Conservation (phyloP, 805 yeast species). For the Suhomyces canberraensis region DNA sequence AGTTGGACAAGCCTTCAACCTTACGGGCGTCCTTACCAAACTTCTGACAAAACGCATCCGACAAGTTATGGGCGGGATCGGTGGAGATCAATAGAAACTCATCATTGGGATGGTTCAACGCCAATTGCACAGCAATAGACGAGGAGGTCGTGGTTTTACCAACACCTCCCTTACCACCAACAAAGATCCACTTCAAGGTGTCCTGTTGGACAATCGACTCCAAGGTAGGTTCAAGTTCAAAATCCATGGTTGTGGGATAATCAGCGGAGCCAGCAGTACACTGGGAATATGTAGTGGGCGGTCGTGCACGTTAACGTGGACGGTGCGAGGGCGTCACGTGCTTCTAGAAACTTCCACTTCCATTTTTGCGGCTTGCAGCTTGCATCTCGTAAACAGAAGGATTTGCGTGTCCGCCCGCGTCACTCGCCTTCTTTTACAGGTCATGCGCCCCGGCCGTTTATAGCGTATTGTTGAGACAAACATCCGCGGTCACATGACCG, state of each 20-base stretch:
- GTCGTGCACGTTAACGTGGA: too few relatives aligned
- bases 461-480: background rate
- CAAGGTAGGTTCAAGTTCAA: slow-evolving; percentile 68
- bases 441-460: background rate
- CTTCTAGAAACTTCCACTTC: background rate
- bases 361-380: background rate
- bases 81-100: slow-evolving; percentile 88
- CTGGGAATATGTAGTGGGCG: too few relatives aligned
- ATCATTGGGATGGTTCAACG: slow-evolving; percentile 72
- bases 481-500: background rate
- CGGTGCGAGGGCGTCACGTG: too few relatives aligned
- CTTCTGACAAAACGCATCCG: slow-evolving; percentile 98
- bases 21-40: slow-evolving; percentile 95
- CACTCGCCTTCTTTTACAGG: background rate
- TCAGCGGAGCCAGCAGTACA: too few relatives aligned
- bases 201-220: slow-evolving; percentile 62
- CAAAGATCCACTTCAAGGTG: slow-evolving; percentile 90
- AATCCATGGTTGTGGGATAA: slow-evolving; percentile 44
- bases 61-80: slow-evolving; percentile 97
- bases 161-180: slow-evolving; percentile 99
- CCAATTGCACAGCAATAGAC: slow-evolving; percentile 91
- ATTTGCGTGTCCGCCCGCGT: background rate
- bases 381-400: too few relatives aligned
- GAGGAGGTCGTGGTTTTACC: slow-evolving; percentile 98
- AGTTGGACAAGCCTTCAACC: slow-evolving; percentile 83